Percentiles rank a stretch among this genome's conserved stretches.
Evolutionary conservation across 768 basidiomycete species (phyloP).

Genomic region (Udeniomyces megalosporus): DNA sequence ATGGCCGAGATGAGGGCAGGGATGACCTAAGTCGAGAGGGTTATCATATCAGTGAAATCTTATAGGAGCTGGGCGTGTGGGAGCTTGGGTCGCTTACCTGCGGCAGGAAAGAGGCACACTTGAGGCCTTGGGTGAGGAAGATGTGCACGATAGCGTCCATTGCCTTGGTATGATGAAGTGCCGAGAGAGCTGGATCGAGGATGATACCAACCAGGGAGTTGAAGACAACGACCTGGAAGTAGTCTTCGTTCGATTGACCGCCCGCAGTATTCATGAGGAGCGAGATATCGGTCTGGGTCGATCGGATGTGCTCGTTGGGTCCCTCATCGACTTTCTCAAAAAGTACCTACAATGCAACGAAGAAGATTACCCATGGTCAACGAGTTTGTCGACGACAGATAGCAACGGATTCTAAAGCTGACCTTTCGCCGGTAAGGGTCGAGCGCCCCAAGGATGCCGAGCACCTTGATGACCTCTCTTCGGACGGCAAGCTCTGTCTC

Average conservation of each 20-base stretch:
- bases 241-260: slow-evolving; percentile 63
- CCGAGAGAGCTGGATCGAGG: slow-evolving; percentile 71
- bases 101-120: slow-evolving; percentile 86
- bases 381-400: slow-evolving; percentile 15
- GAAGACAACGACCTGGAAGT: slow-evolving; percentile 92
- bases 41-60: neutral
- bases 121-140: slow-evolving; percentile 92
- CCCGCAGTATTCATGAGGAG: slow-evolving; percentile 30
- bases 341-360: slow-evolving; percentile 21
- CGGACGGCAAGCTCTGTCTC: slow-evolving; percentile 50
- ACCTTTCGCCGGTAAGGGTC: slow-evolving; percentile 94
- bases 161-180: slow-evolving; percentile 66
- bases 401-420: slow-evolving; percentile 13
- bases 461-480: slow-evolving; percentile 80
- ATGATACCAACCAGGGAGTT: slow-evolving; percentile 69
- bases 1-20: slow-evolving; percentile 87
- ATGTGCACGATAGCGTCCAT: slow-evolving; percentile 98
- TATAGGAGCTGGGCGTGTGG: neutral
- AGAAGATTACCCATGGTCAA: neutral
- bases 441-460: slow-evolving; percentile 87
- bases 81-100: too few species aligned
- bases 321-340: slow-evolving; percentile 43
- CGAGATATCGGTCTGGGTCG: slow-evolving; percentile 32
- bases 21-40: too few species aligned
- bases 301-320: slow-evolving; percentile 42